phyloP scores from a whole-genome alignment of 139 green algal species.

The Microglena sp. region DNA sequence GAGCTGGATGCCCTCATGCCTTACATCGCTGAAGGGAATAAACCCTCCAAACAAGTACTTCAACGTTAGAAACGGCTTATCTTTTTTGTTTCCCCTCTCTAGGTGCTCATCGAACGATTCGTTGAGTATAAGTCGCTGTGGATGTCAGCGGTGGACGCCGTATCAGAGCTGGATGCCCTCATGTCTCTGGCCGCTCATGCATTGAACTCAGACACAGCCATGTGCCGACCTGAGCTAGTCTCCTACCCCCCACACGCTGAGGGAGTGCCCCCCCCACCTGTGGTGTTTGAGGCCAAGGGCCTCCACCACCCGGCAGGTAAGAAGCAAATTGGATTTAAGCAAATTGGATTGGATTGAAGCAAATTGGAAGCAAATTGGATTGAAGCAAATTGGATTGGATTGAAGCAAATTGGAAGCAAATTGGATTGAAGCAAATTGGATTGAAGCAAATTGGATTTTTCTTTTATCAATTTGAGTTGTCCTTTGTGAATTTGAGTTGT shows the following conservation, averaged over 20 bases:
- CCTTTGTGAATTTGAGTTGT: no score
- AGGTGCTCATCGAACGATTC: constrained; percentile 43
- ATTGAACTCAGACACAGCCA: constrained; percentile 23
- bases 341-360: neutral
- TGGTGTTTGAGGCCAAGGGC: constrained; percentile 33
- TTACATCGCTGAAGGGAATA: no score
- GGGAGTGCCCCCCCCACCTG: neutral
- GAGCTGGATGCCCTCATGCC: constrained; percentile 87
- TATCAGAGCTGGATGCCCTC: constrained; percentile 78
- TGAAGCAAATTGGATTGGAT: no score
- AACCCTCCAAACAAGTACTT: no score
- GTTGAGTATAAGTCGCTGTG: constrained; percentile 44
- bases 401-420: no score
- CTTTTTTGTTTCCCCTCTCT: no score
- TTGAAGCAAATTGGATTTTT: no score
- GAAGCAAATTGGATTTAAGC: constrained; percentile 6
- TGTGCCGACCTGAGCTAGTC: constrained; percentile 55
- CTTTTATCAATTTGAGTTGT: no score
- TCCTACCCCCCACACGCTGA: neutral
- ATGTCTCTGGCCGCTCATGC: constrained; percentile 63
- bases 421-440: no score
- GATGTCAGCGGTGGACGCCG: constrained; percentile 55
- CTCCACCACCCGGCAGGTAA: constrained; percentile 58
- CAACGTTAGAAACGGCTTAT: no score
- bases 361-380: no score